Evolutionary conservation across 2,329 filamentous ascomycete species (phyloP).

Genomic region (Dactylellina cionopaga): DNA sequence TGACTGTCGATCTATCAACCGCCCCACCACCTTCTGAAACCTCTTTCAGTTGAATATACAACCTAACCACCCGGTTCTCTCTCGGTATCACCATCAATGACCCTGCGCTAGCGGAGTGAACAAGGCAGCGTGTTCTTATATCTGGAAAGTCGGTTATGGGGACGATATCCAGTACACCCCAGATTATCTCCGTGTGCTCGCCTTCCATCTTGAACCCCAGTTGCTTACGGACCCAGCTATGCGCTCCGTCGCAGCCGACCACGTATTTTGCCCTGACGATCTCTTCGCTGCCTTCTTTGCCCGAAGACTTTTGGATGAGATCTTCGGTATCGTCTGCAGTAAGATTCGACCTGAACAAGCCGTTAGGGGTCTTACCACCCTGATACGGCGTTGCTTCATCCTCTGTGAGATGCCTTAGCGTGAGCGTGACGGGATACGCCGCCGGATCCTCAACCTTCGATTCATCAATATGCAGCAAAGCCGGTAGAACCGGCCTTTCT

Average conservation of each 20-base stretch:
- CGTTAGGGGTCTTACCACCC: constrained; percentile 62
- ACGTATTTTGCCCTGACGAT: constrained; percentile 70
- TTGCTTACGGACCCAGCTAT: constrained; percentile 71
- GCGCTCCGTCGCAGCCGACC: constrained; percentile 75
- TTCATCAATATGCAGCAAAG: constrained; percentile 68
- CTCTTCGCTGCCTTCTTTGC: constrained; percentile 61
- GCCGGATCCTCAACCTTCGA: constrained; percentile 63
- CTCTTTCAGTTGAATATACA: constrained; percentile 73
- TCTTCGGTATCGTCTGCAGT: constrained; percentile 66
- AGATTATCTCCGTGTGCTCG: constrained; percentile 67
- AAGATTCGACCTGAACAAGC: constrained; percentile 71
- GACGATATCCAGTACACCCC: constrained; percentile 66
- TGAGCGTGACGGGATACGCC: constrained; percentile 71
- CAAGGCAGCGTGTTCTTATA: constrained; percentile 55
- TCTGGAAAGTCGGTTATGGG: constrained; percentile 68
- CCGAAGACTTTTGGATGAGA: constrained; percentile 35
- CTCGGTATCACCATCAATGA: constrained; percentile 73
- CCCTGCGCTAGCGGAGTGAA: constrained; percentile 68
- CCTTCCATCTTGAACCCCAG: constrained; percentile 69
- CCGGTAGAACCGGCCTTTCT: constrained; percentile 71
- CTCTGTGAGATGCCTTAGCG: constrained; percentile 68
- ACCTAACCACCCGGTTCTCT: constrained; percentile 71
- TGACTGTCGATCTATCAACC: constrained; percentile 71
- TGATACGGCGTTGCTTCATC: constrained; percentile 67
- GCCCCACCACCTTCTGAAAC: constrained; percentile 63